Conservation (phyloP, 1,284 basidiomycete genomes). For the Fomitopsis schrenkii region DNA sequence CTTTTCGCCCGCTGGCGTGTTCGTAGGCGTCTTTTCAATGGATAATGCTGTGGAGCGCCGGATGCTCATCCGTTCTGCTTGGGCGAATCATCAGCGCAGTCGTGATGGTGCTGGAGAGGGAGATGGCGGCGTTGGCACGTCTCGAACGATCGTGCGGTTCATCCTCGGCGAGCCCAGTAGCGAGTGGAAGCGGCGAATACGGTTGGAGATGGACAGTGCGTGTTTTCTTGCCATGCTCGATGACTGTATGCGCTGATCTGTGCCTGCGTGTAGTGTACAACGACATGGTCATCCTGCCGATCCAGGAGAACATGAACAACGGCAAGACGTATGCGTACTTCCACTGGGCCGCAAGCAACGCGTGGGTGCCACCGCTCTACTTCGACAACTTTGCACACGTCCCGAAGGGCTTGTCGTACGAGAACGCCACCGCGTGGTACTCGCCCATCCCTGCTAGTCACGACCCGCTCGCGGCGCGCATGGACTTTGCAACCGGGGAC, state of each 20-base stretch:
- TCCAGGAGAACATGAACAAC: conserved; percentile 88
- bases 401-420: conserved; percentile 54
- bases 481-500: conserved; percentile 40
- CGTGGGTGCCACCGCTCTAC: conserved; percentile 84
- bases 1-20: conserved; percentile 85
- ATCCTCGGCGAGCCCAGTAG: conserved; percentile 84
- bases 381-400: conserved; percentile 26
- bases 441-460: conserved; percentile 61
- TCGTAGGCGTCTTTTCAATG: conserved; percentile 90
- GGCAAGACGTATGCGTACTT: conserved; percentile 88
- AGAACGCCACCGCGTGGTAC: conserved; percentile 42
- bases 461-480: conserved; percentile 55
- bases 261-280: conserved; percentile 65
- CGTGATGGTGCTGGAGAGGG: conserved; percentile 66
- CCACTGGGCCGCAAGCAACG: conserved; percentile 86
- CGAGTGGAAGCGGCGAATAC: conserved; percentile 76
- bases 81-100: conserved; percentile 80
- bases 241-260: background rate
- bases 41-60: conserved; percentile 85
- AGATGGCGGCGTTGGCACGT: conserved; percentile 73
- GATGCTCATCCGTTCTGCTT: conserved; percentile 88
- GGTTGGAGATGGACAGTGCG: conserved; percentile 90
- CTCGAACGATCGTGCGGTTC: conserved; percentile 88
- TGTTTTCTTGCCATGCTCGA: conserved; percentile 15
- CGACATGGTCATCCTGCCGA: conserved; percentile 83